phyloP scores from a whole-genome alignment of 352 stramenopile species.

The Phytophthora sojae region DNA sequence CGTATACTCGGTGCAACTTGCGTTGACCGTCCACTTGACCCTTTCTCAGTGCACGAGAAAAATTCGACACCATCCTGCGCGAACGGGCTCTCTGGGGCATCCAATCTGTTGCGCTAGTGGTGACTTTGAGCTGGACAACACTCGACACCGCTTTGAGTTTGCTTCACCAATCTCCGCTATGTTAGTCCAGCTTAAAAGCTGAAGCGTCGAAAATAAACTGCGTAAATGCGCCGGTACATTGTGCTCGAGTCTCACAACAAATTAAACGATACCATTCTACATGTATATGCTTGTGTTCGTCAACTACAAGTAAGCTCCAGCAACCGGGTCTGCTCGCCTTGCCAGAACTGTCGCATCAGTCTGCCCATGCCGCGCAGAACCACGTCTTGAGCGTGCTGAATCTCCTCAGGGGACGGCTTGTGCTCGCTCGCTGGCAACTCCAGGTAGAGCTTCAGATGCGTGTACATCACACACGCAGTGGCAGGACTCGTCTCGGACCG shows the following conservation, averaged over 20 bases:
- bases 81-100: not conserved
- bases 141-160: no score
- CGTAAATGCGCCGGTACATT: no score
- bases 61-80: not conserved
- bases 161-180: no score
- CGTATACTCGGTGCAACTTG: not conserved
- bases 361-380: conserved; percentile 10
- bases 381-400: conserved; percentile 21
- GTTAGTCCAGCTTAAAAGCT: no score
- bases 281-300: no score
- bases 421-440: conserved; percentile 3
- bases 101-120: no score
- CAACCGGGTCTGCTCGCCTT: conserved; percentile 21
- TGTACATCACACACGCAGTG: conserved; percentile 20
- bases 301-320: conserved; percentile 5
- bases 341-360: conserved; percentile 27
- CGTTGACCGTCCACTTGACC: not conserved
- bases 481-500: conserved; percentile 5
- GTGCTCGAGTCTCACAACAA: no score
- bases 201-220: no score
- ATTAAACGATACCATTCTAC: no score
- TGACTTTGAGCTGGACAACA: no score
- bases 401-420: not conserved
- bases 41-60: not conserved
- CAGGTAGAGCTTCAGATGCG: conserved; percentile 18